These are phyloP conservation scores for Guadua angustifolia DNA, from an alignment of 176 grass and related monocot genomes.

Conservation along the genomic window DNA sequence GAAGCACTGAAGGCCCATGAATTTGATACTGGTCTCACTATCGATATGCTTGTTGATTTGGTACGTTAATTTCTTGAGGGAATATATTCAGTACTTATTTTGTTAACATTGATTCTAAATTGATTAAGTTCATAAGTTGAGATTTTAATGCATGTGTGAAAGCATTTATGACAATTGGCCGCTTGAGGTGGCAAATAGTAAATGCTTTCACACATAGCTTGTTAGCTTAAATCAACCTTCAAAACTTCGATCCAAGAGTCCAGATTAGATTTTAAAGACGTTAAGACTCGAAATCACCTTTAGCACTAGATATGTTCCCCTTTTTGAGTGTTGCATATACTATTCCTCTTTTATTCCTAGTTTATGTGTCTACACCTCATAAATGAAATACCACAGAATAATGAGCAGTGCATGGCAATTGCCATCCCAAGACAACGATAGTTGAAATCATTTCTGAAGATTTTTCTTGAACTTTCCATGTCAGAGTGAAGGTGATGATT, in stretches of 20 bases:
- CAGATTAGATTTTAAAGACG: too few species aligned
- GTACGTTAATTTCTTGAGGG: conserved; percentile 43
- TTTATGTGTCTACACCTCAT: background rate
- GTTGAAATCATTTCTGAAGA: conserved; percentile 18
- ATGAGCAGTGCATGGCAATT: background rate
- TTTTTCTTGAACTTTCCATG: background rate
- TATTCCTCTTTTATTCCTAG: background rate
- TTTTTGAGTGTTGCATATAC: background rate
- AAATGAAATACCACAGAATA: background rate
- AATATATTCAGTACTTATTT: too few species aligned
- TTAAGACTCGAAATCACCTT: too few species aligned
- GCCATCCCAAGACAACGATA: background rate
- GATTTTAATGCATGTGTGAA: too few species aligned
- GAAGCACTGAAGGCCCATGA: conserved; percentile 50
- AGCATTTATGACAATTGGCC: too few species aligned
- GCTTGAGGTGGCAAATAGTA: too few species aligned
- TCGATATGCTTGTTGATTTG: conserved; percentile 59
- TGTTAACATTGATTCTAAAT: too few species aligned
- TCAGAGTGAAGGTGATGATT: conserved; percentile 43
- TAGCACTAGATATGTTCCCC: too few species aligned
- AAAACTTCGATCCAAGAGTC: too few species aligned
- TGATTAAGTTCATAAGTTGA: too few species aligned
- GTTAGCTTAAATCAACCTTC: too few species aligned
- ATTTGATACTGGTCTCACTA: conserved; percentile 42
- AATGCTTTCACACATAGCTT: too few species aligned